Percentiles rank a stretch among this genome's conserved stretches.
Conservation (phyloP, 176 grass and related monocot species). For the Ensete glaucum region DNA sequence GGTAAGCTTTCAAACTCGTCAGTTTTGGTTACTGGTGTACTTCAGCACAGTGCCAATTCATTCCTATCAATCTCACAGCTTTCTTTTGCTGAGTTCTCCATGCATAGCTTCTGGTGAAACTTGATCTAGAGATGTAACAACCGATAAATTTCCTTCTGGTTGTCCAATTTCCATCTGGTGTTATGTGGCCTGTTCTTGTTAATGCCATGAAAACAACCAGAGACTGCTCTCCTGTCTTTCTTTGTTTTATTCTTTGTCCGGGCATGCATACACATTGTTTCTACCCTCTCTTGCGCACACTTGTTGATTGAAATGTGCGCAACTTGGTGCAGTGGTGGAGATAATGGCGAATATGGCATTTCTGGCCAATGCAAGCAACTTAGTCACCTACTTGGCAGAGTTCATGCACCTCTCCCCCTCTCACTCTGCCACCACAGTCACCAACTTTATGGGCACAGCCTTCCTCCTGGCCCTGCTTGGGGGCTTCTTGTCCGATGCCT, state of each 20-base stretch:
- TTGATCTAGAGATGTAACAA: no score
- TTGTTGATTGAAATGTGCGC: background rate
- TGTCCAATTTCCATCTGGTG: no score
- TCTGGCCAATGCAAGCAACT: conserved; percentile 89
- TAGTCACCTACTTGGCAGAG: conserved; percentile 63
- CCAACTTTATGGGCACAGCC: conserved; percentile 96
- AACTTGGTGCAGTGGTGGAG: conserved; percentile 12
- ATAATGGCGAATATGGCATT: conserved; percentile 84
- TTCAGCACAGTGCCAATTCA: background rate
- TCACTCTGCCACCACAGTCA: conserved; percentile 79
- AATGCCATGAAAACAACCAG: no score
- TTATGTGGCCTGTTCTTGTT: no score
- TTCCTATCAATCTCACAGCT: background rate
- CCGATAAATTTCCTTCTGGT: no score
- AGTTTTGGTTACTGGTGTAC: background rate
- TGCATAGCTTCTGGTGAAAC: no score
- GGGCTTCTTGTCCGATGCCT: conserved; percentile 89
- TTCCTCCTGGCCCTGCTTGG: conserved; percentile 86
- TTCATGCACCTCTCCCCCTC: conserved; percentile 89
- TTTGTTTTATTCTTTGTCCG: no score
- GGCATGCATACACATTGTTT: no score
- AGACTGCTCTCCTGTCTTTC: no score
- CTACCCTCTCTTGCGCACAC: no score
- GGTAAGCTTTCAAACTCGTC: conserved; percentile 26
- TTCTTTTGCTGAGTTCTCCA: background rate